Evolutionary conservation across 2,329 filamentous ascomycete genomes (phyloP).

Genomic region (Xylariaceae sp.): DNA sequence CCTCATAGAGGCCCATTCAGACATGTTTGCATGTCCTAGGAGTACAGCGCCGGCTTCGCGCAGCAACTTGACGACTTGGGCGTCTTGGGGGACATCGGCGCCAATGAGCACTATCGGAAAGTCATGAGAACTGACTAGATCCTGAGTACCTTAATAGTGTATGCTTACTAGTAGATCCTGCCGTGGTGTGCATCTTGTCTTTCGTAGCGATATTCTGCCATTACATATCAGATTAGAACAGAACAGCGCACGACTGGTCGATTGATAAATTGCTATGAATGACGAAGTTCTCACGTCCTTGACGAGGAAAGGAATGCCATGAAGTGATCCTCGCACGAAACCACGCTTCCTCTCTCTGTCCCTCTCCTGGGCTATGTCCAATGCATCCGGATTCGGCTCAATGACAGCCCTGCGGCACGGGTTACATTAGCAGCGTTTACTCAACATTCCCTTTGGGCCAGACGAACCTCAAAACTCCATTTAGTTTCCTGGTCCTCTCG

Average conservation of each 20-base stretch:
- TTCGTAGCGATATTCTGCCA: slow-evolving; percentile 67
- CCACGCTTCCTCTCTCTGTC: slow-evolving; percentile 67
- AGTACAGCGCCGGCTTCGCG: slow-evolving; percentile 63
- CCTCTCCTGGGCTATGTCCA: slow-evolving; percentile 64
- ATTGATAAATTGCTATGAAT: neutral
- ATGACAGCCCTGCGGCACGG: slow-evolving; percentile 57
- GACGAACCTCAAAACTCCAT: slow-evolving; percentile 17
- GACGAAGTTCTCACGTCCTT: slow-evolving; percentile 64
- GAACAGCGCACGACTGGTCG: neutral
- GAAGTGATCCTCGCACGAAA: slow-evolving; percentile 67
- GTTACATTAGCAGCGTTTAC: neutral
- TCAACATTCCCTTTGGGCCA: neutral
- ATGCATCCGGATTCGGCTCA: slow-evolving; percentile 72
- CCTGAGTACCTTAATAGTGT: neutral
- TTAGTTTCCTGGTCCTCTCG: slow-evolving; percentile 19
- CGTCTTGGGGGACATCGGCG: slow-evolving; percentile 71
- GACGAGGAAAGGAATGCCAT: slow-evolving; percentile 77
- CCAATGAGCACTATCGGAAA: slow-evolving; percentile 66
- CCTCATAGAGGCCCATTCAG: slow-evolving; percentile 78
- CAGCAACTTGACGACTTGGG: slow-evolving; percentile 66
- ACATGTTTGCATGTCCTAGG: slow-evolving; percentile 73
- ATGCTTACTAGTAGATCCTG: slow-evolving; percentile 54
- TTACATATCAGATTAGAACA: neutral
- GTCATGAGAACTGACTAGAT: neutral
- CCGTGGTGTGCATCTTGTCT: slow-evolving; percentile 76